phyloP scores from a whole-genome alignment of 176 grass and related monocot species.

The Rhipidocladum racemiflorum region DNA sequence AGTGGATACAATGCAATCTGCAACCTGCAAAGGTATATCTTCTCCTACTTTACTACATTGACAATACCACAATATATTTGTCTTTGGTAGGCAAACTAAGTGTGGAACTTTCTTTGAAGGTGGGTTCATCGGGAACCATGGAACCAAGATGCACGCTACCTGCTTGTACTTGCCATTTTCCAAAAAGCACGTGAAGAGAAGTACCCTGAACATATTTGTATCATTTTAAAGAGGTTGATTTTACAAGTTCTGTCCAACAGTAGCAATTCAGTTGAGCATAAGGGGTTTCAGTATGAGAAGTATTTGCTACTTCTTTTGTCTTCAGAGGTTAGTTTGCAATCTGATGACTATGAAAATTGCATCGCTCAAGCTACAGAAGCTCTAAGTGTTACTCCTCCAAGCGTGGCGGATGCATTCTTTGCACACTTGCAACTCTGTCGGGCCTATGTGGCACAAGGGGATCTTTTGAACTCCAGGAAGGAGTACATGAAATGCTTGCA shows the following conservation, averaged over 20 bases:
- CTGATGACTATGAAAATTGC: conserved; percentile 47
- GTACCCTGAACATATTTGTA: conserved; percentile 57
- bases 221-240: conserved; percentile 60
- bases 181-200: conserved; percentile 88
- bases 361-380: conserved; percentile 56
- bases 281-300: conserved; percentile 43
- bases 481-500: conserved; percentile 78
- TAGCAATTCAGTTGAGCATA: conserved; percentile 37
- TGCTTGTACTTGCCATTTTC: conserved; percentile 70
- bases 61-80: neutral
- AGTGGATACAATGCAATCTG: conserved; percentile 42
- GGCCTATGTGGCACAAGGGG: conserved; percentile 51
- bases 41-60: conserved; percentile 18
- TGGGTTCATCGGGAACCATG: conserved; percentile 86
- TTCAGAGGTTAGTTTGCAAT: conserved; percentile 84
- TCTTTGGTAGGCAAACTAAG: conserved; percentile 23
- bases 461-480: conserved; percentile 55
- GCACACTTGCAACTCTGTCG: conserved; percentile 80
- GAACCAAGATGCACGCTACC: conserved; percentile 70
- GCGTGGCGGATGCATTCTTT: conserved; percentile 58
- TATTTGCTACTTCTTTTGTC: conserved; percentile 60
- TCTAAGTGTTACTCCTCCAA: conserved; percentile 32
- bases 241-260: conserved; percentile 54
- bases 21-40: conserved; percentile 70
- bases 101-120: conserved; percentile 34